Conservation (phyloP, 768 basidiomycete species). For the Leucosporidium yakuticum region DNA sequence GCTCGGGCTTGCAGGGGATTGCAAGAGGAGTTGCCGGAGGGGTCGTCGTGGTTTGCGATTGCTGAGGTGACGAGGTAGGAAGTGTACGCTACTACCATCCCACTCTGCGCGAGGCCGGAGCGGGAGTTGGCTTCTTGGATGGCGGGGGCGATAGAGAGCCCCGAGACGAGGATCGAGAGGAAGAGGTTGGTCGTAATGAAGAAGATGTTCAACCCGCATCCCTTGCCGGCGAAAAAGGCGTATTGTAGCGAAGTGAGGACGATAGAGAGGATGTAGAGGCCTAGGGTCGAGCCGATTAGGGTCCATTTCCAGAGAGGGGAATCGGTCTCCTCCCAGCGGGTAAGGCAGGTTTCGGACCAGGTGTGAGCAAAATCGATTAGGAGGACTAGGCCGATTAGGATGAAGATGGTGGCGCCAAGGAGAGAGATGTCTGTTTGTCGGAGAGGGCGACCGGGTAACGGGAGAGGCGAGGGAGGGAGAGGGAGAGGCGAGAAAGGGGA, state of each 20-base stretch:
- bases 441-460: no score
- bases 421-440: slow-evolving; percentile 50
- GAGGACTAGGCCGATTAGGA: slow-evolving; percentile 91
- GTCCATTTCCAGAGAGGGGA: slow-evolving; percentile 95
- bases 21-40: slow-evolving; percentile 53
- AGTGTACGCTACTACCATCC: slow-evolving; percentile 97
- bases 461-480: no score
- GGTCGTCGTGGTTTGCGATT: slow-evolving; percentile 80
- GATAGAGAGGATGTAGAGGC: slow-evolving; percentile 76
- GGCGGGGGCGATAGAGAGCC: slow-evolving; percentile 72
- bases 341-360: slow-evolving; percentile 94
- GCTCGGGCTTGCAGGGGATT: slow-evolving; percentile 71
- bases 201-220: slow-evolving; percentile 88
- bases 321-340: slow-evolving; percentile 79
- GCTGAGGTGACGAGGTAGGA: slow-evolving; percentile 92
- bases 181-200: slow-evolving; percentile 93
- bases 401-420: slow-evolving; percentile 88
- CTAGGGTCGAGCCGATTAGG: slow-evolving; percentile 83
- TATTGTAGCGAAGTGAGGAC: slow-evolving; percentile 83
- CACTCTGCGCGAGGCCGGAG: slow-evolving; percentile 87
- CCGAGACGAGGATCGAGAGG: slow-evolving; percentile 68
- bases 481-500: no score
- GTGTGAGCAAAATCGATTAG: slow-evolving; percentile 98
- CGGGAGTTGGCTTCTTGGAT: slow-evolving; percentile 90
- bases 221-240: slow-evolving; percentile 79